phyloP scores from a whole-genome alignment of 345 rosid genomes.

The Gossypium sturtianum region DNA sequence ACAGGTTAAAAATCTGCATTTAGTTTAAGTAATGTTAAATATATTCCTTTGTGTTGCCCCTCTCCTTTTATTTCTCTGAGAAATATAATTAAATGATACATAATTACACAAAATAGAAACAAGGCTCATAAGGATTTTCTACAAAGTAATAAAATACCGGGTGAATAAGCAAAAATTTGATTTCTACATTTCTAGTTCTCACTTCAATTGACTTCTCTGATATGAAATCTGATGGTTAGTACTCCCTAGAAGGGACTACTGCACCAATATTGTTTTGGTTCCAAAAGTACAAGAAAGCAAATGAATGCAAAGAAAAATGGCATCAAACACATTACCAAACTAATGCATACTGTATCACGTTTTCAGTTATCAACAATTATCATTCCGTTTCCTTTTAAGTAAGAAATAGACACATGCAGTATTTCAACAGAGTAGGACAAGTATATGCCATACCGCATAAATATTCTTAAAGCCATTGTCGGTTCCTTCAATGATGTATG shows the following conservation, averaged over 20 bases:
- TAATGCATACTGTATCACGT: not conserved
- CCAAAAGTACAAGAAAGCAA: not conserved
- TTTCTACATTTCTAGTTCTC: not conserved
- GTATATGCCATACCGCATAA: conserved; percentile 46
- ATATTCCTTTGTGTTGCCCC: not conserved
- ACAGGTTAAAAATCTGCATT: not conserved
- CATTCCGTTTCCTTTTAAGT: not conserved
- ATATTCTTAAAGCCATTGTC: conserved; percentile 52
- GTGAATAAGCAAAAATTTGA: not conserved
- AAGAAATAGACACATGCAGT: not conserved
- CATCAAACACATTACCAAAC: not conserved
- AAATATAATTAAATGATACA: not conserved
- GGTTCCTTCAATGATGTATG: conserved; percentile 57
- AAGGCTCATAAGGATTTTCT: not conserved
- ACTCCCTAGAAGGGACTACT: not conserved
- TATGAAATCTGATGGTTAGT: not conserved
- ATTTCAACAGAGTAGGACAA: not conserved
- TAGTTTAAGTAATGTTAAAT: not conserved
- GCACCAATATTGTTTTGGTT: not conserved
- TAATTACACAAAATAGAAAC: not conserved
- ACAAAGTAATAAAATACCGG: not conserved
- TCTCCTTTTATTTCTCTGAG: not conserved
- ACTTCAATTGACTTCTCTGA: not conserved
- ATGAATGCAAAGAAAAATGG: not conserved
- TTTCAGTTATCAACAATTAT: not conserved